Percentiles rank a stretch among this genome's conserved stretches.
phyloP scores from a whole-genome alignment of 2,329 filamentous ascomycete species.

The Tolypocladium cylindrosporum region DNA sequence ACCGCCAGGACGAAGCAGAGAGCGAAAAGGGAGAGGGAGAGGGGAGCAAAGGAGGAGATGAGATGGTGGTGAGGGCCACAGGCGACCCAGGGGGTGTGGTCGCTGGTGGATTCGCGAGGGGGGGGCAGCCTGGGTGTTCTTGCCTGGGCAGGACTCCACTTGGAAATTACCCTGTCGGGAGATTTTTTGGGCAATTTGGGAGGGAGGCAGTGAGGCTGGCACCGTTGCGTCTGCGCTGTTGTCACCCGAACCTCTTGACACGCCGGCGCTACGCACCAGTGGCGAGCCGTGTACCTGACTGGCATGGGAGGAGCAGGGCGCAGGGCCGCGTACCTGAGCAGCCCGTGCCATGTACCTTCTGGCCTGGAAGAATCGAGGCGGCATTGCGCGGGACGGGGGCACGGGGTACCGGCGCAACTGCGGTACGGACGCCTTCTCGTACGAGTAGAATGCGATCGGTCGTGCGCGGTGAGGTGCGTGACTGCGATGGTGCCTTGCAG shows the following conservation, averaged over 20 bases:
- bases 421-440: no score
- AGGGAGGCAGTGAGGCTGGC: background rate
- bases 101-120: background rate
- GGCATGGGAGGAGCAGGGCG: background rate
- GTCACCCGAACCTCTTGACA: constrained; percentile 4
- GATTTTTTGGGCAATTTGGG: background rate
- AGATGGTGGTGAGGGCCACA: background rate
- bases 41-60: constrained; percentile 2
- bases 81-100: background rate
- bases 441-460: background rate
- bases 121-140: background rate
- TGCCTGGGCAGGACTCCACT: background rate
- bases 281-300: background rate
- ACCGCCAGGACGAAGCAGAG: constrained; percentile 12
- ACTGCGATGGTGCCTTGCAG: background rate
- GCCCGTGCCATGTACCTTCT: background rate
- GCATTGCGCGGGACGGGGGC: background rate
- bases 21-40: constrained; percentile 10
- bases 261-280: constrained; percentile 1
- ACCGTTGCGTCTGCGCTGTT: background rate
- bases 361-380: background rate
- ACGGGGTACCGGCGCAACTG: no score
- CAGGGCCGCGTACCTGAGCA: background rate
- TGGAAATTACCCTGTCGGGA: constrained; percentile 3
- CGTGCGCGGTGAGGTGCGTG: background rate